Evolutionary conservation across 345 rosid genomes (phyloP), one percentile per base, ranked within the genome.

Genomic region (Lepidium africanum): DNA sequence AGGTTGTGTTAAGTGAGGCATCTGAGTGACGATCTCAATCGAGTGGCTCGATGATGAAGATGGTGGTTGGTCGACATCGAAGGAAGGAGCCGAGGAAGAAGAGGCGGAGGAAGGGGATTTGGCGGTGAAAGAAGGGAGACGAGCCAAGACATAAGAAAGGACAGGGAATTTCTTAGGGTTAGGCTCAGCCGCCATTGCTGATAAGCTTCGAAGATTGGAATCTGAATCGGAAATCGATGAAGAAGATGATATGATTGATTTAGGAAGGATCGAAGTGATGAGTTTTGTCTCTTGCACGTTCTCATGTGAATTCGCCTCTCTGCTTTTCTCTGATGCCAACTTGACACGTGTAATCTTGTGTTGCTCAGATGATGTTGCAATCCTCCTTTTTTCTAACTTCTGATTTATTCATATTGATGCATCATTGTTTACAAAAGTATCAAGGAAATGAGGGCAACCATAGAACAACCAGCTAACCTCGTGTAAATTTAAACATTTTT

Each of bases 81-180:
- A 73, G 17, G 77, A 27, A 21, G 67, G 67, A 42, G 10, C 67
- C 21, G 74, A 54, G 65, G 73, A 59, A 9, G 74, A 21, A 19
- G 71, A 60, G 56, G 79, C n/a, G 69, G 79, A 3, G 78, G 96
- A 71, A 73, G 71, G 37, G 30, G 76, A 60, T 72, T 27, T 84
- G 49, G 79, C 71, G 43, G 85, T 75, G 60, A 92, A 60, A 5
- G 97, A 79, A 27, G 99, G 91, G 49, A 89, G 79, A 9, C 91
- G 90, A 64, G 85, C 62, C 81, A 89, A 59, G 72, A 95, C 89
- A 81, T 89, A 95, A 59, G 99, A 95, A 63, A 95, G 97, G 61
- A 95, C 70, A 25, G 99, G 99, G 72, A 79, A 82, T 15, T 77
- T 70, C 30, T 79, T 85, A 42, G 97, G 99, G 76, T 82, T 85